These are phyloP conservation scores for Metschnikowia amazonensis DNA, from an alignment of 805 yeast species.

Conservation along the genomic window DNA sequence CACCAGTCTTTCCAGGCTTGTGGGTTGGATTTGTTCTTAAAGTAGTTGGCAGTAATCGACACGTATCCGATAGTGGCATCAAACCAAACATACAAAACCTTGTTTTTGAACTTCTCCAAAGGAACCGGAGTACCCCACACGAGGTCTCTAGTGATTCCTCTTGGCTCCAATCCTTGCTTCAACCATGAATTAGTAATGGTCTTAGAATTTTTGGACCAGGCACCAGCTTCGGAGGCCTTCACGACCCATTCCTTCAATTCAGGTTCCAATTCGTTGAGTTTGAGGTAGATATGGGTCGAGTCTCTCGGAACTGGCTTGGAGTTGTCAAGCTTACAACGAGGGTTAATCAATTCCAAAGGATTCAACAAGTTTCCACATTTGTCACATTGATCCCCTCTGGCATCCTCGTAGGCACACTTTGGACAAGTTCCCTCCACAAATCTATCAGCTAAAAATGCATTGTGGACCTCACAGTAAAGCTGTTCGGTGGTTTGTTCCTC, in stretches of 20 bases:
- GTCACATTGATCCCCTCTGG: slow-evolving; percentile 99
- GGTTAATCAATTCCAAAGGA: slow-evolving; percentile 89
- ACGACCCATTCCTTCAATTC: slow-evolving; percentile 69
- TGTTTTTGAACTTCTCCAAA: slow-evolving; percentile 73
- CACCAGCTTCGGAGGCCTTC: slow-evolving; percentile 64
- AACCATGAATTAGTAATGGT: slow-evolving; percentile 92
- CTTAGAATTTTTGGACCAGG: slow-evolving; percentile 89
- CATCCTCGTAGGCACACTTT: slow-evolving; percentile 90
- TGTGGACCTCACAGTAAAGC: slow-evolving; percentile 84
- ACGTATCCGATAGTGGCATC: slow-evolving; percentile 97
- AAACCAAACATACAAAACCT: slow-evolving; percentile 97
- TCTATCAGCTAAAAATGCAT: slow-evolving; percentile 91
- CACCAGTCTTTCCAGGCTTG: slow-evolving; percentile 87
- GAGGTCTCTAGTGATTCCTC: slow-evolving; percentile 96
- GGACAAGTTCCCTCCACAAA: slow-evolving; percentile 98
- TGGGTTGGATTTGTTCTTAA: slow-evolving; percentile 43
- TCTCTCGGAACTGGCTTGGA: slow-evolving; percentile 75
- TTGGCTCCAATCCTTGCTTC: slow-evolving; percentile 85
- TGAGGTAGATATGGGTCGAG: slow-evolving; percentile 82
- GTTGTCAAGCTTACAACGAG: slow-evolving; percentile 91
- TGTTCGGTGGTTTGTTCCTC: slow-evolving; percentile 89
- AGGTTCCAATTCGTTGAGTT: slow-evolving; percentile 80
- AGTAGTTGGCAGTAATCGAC: slow-evolving; percentile 91
- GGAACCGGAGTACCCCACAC: slow-evolving; percentile 99
- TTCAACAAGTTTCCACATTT: slow-evolving; percentile 86